Percentiles rank a stretch among this genome's conserved stretches.
These are phyloP conservation scores for Sporothrix pseudoabietina DNA, from an alignment of 2,329 filamentous ascomycete species.

Conservation along the genomic window DNA sequence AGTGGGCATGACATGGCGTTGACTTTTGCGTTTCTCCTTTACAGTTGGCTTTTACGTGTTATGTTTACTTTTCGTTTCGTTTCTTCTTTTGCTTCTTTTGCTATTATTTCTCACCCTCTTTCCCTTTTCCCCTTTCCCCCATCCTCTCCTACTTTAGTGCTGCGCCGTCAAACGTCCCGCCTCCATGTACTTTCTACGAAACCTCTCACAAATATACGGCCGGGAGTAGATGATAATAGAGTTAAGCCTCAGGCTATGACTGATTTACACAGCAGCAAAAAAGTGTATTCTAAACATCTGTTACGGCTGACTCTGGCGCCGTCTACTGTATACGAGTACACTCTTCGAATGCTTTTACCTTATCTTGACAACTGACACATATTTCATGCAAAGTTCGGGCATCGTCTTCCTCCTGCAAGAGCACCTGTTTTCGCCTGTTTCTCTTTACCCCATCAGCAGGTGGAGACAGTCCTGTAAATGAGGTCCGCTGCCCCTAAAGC, in stretches of 20 bases:
- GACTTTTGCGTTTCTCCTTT: background rate
- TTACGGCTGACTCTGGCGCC: background rate
- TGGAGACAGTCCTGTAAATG: background rate
- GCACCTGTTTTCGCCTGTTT: background rate
- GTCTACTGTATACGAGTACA: background rate
- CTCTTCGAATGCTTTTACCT: background rate
- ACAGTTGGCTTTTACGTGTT: background rate
- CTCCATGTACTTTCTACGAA: constrained; percentile 17
- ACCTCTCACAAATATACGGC: constrained; percentile 12
- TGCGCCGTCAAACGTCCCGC: background rate
- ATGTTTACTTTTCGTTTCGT: background rate
- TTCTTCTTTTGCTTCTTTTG: background rate
- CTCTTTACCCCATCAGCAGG: background rate
- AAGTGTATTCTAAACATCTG: no score
- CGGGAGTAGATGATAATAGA: background rate
- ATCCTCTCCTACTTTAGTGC: background rate
- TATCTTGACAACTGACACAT: background rate
- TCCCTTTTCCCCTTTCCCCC: background rate
- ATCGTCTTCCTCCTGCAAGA: background rate
- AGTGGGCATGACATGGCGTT: constrained; percentile 24
- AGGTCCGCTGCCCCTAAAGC: background rate
- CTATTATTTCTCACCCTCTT: no score
- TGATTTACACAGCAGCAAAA: background rate
- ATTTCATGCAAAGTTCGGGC: background rate
- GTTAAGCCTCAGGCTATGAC: background rate